Percentiles rank a stretch among this genome's conserved stretches.
Conservation (phyloP, 1,284 basidiomycete species). For the Ceratobasidium sp. region DNA sequence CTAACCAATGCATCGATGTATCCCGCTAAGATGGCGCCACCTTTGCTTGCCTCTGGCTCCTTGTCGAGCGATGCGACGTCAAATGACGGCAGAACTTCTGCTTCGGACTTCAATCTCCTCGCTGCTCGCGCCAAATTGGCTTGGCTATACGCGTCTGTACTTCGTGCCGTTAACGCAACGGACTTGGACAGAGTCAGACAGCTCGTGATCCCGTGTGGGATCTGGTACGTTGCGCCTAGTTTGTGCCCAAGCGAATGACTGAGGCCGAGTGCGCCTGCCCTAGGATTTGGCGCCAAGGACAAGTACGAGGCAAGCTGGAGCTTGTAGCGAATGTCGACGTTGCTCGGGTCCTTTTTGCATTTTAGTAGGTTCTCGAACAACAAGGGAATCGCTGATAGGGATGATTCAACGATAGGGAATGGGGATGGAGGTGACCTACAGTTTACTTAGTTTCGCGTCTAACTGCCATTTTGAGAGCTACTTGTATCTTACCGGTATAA, state of each 20-base stretch:
- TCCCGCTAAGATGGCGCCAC: slow-evolving; percentile 1
- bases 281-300: slow-evolving; percentile 75
- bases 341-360: slow-evolving; percentile 70
- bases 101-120: slow-evolving; percentile 11
- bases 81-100: not conserved
- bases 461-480: not conserved
- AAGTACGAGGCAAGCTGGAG: slow-evolving; percentile 83
- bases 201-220: slow-evolving; percentile 82
- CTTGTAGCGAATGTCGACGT: slow-evolving; percentile 73
- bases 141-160: slow-evolving; percentile 28
- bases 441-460: slow-evolving; percentile 8
- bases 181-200: slow-evolving; percentile 40
- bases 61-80: not conserved
- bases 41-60: slow-evolving; percentile 22
- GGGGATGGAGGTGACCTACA: slow-evolving; percentile 38
- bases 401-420: slow-evolving; percentile 51
- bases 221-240: slow-evolving; percentile 79
- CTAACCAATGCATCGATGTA: slow-evolving; percentile 27
- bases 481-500: slow-evolving; percentile 57
- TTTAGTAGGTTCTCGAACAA: slow-evolving; percentile 79
- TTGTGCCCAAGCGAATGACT: slow-evolving; percentile 82
- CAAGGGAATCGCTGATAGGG: slow-evolving; percentile 63
- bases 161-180: slow-evolving; percentile 8
- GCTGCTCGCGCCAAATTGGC: slow-evolving; percentile 19
- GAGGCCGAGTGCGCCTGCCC: slow-evolving; percentile 73